phyloP scores from a whole-genome alignment of 1,139 yeast genomes.

The Scheffersomyces illinoinensis region DNA sequence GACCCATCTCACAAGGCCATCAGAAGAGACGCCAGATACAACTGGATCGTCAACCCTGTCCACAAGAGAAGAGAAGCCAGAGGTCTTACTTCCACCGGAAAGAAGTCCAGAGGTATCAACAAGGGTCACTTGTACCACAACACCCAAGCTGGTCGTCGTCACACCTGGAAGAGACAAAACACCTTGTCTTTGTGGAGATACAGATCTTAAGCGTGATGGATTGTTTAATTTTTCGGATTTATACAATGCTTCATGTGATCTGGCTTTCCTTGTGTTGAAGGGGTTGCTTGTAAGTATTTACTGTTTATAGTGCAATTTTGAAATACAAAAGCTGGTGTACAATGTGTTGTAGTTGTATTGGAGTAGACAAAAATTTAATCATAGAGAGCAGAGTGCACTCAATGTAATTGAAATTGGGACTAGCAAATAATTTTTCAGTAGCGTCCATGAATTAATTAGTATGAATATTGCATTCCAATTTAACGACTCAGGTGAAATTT shows the following conservation, averaged over 20 bases:
- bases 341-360: not conserved
- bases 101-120: conserved; percentile 99
- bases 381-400: not conserved
- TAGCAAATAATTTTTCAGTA: too few relatives aligned
- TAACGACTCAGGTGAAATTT: not conserved
- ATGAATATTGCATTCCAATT: not conserved
- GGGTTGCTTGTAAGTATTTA: not conserved
- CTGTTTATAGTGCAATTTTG: not conserved
- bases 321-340: not conserved
- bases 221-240: conserved; percentile 2
- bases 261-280: not conserved
- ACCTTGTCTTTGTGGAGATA: conserved; percentile 99
- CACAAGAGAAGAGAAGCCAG: conserved; percentile 99
- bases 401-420: not conserved
- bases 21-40: conserved; percentile 98
- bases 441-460: too few relatives aligned
- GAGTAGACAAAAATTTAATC: not conserved
- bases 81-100: conserved; percentile 98
- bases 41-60: conserved; percentile 99
- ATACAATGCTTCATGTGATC: not conserved
- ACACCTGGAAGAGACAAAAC: conserved; percentile 99
- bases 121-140: conserved; percentile 99
- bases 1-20: conserved; percentile 99
- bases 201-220: conserved; percentile 68
- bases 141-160: conserved; percentile 98